Percentiles rank a stretch among this genome's conserved stretches.
phyloP scores from a whole-genome alignment of 2,329 filamentous ascomycete genomes.

The Calonectria henricotiae region DNA sequence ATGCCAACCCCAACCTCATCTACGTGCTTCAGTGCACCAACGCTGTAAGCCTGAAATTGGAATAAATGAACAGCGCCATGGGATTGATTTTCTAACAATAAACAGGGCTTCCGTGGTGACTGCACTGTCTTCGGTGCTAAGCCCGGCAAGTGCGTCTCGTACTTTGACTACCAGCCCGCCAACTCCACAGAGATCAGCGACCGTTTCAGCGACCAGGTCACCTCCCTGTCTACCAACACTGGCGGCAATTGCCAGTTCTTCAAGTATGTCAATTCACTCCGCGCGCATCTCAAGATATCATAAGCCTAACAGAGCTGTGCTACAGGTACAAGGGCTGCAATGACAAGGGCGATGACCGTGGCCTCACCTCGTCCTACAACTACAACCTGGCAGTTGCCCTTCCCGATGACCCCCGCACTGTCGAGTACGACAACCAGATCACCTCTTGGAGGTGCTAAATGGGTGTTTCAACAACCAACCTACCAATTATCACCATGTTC shows the following conservation, averaged over 20 bases:
- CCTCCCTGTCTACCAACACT: conserved; percentile 16
- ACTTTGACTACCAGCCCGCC: conserved; percentile 21
- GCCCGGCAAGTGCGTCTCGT: conserved; percentile 17
- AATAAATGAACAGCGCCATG: neutral
- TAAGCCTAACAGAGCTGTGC: neutral
- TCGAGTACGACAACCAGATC: conserved; percentile 18
- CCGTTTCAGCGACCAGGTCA: conserved; percentile 6
- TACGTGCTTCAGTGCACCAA: conserved; percentile 15
- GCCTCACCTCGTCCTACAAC: conserved; percentile 15
- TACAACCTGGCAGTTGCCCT: conserved; percentile 16
- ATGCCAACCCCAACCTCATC: conserved; percentile 14
- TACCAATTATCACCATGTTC: neutral
- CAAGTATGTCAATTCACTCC: neutral
- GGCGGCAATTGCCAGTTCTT: conserved; percentile 13
- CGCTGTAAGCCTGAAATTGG: neutral
- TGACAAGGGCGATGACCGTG: conserved; percentile 15
- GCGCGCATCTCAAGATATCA: neutral
- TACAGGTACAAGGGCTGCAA: conserved; percentile 18
- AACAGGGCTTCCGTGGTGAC: conserved; percentile 11
- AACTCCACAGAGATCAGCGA: conserved; percentile 21
- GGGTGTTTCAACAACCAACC: neutral
- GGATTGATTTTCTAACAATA: neutral
- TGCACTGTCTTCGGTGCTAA: conserved; percentile 7
- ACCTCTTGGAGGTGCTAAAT: conserved; percentile 17
- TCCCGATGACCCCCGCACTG: conserved; percentile 8